Evolutionary conservation across 2,329 filamentous ascomycete species (phyloP).

Genomic region (Pseudopithomyces maydicus): DNA sequence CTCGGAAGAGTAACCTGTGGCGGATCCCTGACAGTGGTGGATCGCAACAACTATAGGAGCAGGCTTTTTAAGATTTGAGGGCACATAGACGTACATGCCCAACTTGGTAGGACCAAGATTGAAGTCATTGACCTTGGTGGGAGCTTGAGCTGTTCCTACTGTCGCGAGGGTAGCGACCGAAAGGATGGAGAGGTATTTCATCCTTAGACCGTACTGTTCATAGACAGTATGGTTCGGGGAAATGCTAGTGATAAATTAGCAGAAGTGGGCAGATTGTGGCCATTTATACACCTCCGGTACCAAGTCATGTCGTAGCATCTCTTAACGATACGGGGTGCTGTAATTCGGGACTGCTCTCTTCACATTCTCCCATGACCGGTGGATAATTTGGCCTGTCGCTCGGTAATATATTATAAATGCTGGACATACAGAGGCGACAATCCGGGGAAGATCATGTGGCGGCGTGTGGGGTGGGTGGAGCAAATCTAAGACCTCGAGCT

Average conservation of each 20-base stretch:
- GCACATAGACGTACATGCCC: constrained; percentile 57
- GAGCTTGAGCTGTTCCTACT: constrained; percentile 10
- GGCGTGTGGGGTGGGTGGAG: constrained; percentile 6
- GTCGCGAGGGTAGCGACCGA: constrained; percentile 8
- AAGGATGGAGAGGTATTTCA: constrained; percentile 3
- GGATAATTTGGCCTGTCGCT: constrained; percentile 7
- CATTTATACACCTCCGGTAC: background rate
- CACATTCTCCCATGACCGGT: background rate
- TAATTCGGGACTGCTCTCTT: background rate
- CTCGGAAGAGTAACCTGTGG: constrained; percentile 15
- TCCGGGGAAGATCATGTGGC: background rate
- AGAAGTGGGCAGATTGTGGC: background rate
- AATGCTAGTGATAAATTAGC: background rate
- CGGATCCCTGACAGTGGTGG: constrained; percentile 26
- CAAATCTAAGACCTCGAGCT: background rate
- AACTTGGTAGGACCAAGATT: constrained; percentile 54
- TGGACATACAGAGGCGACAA: background rate
- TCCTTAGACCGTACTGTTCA: background rate
- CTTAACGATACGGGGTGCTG: background rate
- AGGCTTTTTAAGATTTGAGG: constrained; percentile 49
- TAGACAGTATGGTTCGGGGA: background rate
- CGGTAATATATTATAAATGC: constrained; percentile 8
- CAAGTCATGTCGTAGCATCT: background rate
- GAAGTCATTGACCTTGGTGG: constrained; percentile 47
- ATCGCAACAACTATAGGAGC: constrained; percentile 36